Conservation (phyloP, 2,329 filamentous ascomycete genomes). For the Rasamsonia emersonii region DNA sequence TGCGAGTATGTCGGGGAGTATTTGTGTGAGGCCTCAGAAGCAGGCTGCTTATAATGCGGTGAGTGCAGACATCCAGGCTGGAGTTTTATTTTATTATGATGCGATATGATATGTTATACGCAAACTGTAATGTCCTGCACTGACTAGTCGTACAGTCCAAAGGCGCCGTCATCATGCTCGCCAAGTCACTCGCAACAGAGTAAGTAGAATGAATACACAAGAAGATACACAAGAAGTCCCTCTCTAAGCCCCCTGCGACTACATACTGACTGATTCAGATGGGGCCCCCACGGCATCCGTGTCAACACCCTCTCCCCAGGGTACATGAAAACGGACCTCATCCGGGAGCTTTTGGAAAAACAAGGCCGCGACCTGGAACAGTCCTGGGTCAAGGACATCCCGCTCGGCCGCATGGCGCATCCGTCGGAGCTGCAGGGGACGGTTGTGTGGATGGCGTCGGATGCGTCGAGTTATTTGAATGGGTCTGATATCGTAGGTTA, state of each 20-base stretch:
- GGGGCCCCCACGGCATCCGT: slow-evolving; percentile 27
- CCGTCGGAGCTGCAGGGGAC: slow-evolving; percentile 32
- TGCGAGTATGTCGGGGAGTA: slow-evolving; percentile 21
- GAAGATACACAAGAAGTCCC: too few species aligned
- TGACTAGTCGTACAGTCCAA: slow-evolving; percentile 10
- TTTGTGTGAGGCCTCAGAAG: slow-evolving; percentile 28
- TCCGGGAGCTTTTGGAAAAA: slow-evolving; percentile 23
- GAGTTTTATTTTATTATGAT: too few species aligned
- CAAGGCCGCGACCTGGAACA: slow-evolving; percentile 30
- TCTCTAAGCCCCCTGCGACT: too few species aligned
- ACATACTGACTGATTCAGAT: too few species aligned
- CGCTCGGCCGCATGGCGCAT: slow-evolving; percentile 27
- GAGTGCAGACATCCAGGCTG: neutral
- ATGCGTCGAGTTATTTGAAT: slow-evolving; percentile 12
- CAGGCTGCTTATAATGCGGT: slow-evolving; percentile 29
- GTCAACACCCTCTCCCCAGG: slow-evolving; percentile 34
- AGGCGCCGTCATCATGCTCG: slow-evolving; percentile 14
- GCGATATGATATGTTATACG: neutral
- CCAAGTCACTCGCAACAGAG: slow-evolving; percentile 24
- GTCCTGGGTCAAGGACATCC: slow-evolving; percentile 29
- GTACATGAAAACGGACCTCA: slow-evolving; percentile 25
- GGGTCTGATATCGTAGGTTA: slow-evolving; percentile 10
- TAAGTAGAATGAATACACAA: too few species aligned
- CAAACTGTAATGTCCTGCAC: neutral
- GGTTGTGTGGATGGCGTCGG: slow-evolving; percentile 18